A percentile compares a stretch with the other conserved stretches of the same genome.
Conservation (phyloP, 768 basidiomycete species). For the Lentinula guzmanii region DNA sequence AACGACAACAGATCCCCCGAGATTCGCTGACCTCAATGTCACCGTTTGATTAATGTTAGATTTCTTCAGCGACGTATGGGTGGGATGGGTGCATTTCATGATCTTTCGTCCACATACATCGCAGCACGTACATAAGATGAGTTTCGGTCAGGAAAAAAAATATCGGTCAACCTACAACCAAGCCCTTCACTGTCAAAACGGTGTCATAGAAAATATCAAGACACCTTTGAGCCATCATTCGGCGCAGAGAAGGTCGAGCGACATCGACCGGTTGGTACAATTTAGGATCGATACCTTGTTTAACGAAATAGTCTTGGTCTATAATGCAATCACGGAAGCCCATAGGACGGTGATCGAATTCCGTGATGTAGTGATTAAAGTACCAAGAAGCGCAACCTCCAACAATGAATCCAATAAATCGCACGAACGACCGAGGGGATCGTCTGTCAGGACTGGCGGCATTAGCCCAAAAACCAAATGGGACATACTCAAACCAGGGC, state of each 20-base stretch:
- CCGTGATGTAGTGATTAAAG: background rate
- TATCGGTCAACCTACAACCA: too few relatives aligned
- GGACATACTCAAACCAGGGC: constrained; percentile 3
- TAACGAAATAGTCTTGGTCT: background rate
- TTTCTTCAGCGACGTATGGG: constrained; percentile 50
- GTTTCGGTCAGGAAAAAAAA: too few relatives aligned
- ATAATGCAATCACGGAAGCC: background rate
- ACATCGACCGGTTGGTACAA: background rate
- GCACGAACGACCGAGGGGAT: background rate
- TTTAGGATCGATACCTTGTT: background rate
- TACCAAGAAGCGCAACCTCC: constrained; percentile 1
- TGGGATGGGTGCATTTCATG: too few relatives aligned
- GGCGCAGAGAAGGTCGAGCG: background rate
- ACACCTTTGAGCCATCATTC: background rate
- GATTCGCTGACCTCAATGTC: constrained; percentile 20
- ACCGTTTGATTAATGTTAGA: constrained; percentile 45
- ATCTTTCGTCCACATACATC: too few relatives aligned
- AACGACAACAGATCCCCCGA: constrained; percentile 17
- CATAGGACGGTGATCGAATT: background rate
- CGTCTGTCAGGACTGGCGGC: background rate
- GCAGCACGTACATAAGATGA: too few relatives aligned
- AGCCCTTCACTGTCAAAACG: too few relatives aligned
- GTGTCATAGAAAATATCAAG: background rate
- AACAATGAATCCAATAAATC: background rate
- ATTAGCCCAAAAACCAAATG: constrained; percentile 1